Percentiles rank a stretch among this genome's conserved stretches.
phyloP scores from a whole-genome alignment of 805 yeast species.

The Kodamaea restingae region DNA sequence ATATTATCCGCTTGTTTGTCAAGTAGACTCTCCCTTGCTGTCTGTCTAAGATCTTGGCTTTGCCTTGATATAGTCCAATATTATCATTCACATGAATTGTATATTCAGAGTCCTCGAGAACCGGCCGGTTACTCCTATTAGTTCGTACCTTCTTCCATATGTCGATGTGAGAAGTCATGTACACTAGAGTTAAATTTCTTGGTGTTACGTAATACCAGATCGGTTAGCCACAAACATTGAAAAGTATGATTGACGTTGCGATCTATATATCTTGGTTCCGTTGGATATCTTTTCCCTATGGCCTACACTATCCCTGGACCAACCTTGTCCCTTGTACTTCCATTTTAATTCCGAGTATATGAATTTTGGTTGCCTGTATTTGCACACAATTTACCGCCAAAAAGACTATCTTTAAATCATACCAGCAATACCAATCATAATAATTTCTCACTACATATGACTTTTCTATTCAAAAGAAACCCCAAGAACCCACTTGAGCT shows the following conservation, averaged over 20 bases:
- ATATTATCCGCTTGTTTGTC: slow-evolving; percentile 70
- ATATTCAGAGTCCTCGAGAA: slow-evolving; percentile 30
- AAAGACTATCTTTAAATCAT: neutral
- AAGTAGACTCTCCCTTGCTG: slow-evolving; percentile 78
- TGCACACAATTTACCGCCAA: slow-evolving; percentile 2
- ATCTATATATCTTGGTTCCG: too few relatives aligned
- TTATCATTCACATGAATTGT: slow-evolving; percentile 32
- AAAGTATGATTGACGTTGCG: too few relatives aligned
- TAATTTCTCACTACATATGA: slow-evolving; percentile 49
- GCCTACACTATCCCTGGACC: too few relatives aligned
- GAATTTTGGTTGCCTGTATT: neutral
- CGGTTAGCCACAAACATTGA: neutral
- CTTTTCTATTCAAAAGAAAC: slow-evolving; percentile 84
- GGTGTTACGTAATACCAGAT: neutral
- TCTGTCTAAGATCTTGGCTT: slow-evolving; percentile 53
- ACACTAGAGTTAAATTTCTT: neutral
- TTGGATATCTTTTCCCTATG: too few relatives aligned
- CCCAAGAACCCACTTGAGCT: slow-evolving; percentile 89
- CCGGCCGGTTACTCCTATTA: slow-evolving; percentile 38
- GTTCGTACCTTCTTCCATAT: slow-evolving; percentile 36
- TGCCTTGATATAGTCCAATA: slow-evolving; percentile 79
- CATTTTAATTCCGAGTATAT: neutral
- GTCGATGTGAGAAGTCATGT: slow-evolving; percentile 12
- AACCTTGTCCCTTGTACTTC: too few relatives aligned
- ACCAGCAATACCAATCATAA: too few relatives aligned